A percentile compares a stretch with the other conserved stretches of the same genome.
Evolutionary conservation across 148 eudicot genomes (phyloP).

Genomic region (Hydrangea macrophylla): DNA sequence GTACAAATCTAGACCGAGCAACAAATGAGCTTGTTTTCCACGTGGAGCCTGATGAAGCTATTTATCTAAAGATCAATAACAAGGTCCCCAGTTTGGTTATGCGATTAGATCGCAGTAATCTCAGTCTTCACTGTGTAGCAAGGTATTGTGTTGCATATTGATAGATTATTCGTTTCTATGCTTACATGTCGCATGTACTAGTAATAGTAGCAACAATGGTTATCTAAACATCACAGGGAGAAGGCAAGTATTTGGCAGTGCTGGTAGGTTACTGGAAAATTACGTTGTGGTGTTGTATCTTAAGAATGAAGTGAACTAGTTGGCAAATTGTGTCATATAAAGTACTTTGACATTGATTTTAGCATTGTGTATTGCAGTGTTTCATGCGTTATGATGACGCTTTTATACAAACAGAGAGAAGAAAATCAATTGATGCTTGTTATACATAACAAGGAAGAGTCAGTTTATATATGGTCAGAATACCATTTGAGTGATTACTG

Average conservation of each 20-base stretch:
- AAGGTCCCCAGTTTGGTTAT: conserved; percentile 79
- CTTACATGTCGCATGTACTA: not conserved
- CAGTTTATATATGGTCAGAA: no score
- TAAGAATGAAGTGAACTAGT: no score
- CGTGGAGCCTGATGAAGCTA: conserved; percentile 71
- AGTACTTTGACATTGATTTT: no score
- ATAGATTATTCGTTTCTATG: not conserved
- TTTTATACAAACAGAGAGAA: not conserved
- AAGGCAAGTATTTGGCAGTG: no score
- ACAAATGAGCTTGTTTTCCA: conserved; percentile 73
- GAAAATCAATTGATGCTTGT: not conserved
- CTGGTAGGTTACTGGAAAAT: not conserved
- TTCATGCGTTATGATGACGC: not conserved
- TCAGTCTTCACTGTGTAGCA: conserved; percentile 51
- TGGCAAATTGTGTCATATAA: no score
- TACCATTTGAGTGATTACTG: no score
- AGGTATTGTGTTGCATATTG: conserved; percentile 25
- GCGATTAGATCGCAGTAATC: conserved; percentile 58
- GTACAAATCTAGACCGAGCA: conserved; percentile 41
- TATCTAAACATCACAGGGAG: no score
- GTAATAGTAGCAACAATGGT: no score
- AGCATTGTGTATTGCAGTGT: not conserved
- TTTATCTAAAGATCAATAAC: conserved; percentile 60
- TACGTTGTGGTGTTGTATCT: no score
- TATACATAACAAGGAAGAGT: no score